Evolutionary conservation across 2,329 filamentous ascomycete genomes (phyloP), one percentile per base, ranked within the genome.

Genomic region (Aspergillus sp.): DNA sequence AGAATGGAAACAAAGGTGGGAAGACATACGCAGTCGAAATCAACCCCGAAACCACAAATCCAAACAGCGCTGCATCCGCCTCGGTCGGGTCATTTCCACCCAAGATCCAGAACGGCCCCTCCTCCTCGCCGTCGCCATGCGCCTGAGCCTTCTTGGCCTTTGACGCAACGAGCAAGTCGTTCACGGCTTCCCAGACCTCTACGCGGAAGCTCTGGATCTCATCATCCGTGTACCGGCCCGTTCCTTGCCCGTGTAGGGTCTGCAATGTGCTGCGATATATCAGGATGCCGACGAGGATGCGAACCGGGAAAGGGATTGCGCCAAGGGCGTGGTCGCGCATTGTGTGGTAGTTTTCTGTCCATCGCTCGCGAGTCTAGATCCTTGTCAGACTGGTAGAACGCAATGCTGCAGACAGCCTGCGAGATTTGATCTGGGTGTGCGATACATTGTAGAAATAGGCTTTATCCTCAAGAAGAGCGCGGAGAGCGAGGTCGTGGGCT

Each of bases 391-490:
- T 34, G 49, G 1, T 53, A 19, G 30, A 22, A 2, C 3, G 23
- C 43, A 1, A 15, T 28, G 25, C 25, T 28, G 25, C 25, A 4
- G 6, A 28, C 25, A 28, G 25, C n/a, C 43, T 11, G 17, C 17
- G n/a, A 19, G 23, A 28, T 4, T 41, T 41, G 17, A 70, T 72
- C 25, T 28, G 25, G 25, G 25, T 28, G 25, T 28, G 25, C 25
- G 7, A 43, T 61, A 84, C 81, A 28, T 82, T 77, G 61, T 83
- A 86, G 64, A 88, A 89, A 68, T 84, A 85, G 15, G 87, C 64
- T 70, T 84, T 87, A 22, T 89, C 86, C 73, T 89, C 87, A 25
- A 89, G 62, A 55, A 89, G 66, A 0, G 84, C 82, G 17, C 81
- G 74, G 1, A 89, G 62, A 0, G 80, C 83, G 8, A 86, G 68